A percentile compares a stretch with the other conserved stretches of the same genome.
These are phyloP conservation scores for Choanephora cucurbitarum DNA, from an alignment of 371 early-diverging fungal species.

Conservation along the genomic window DNA sequence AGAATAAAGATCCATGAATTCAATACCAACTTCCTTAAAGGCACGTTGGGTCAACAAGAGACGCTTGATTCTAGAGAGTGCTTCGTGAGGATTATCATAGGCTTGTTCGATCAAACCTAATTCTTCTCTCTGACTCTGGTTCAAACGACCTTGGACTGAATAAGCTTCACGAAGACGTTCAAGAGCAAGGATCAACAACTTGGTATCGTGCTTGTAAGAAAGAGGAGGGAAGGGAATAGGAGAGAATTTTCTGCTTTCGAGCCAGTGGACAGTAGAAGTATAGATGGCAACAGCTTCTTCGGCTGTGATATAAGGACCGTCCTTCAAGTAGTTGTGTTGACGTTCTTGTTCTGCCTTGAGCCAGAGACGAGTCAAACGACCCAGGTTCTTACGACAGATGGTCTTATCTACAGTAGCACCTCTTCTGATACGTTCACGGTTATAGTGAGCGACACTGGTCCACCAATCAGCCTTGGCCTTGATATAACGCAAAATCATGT, in stretches of 20 bases:
- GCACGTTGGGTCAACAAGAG: slow-evolving; percentile 96
- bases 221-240: slow-evolving; percentile 99
- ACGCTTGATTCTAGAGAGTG: slow-evolving; percentile 94
- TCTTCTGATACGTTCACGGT: slow-evolving; percentile 97
- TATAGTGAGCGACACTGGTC: slow-evolving; percentile 97
- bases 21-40: slow-evolving; percentile 99
- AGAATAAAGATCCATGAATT: slow-evolving; percentile 97
- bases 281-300: slow-evolving; percentile 98
- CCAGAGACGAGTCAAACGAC: slow-evolving; percentile 97
- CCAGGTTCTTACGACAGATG: slow-evolving; percentile 97
- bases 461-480: slow-evolving; percentile 99
- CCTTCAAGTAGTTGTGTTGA: slow-evolving; percentile 98
- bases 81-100: slow-evolving; percentile 96
- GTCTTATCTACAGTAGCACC: slow-evolving; percentile 99
- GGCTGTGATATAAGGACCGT: slow-evolving; percentile 96
- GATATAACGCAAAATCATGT: slow-evolving; percentile 98
- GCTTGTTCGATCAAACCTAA: slow-evolving; percentile 97
- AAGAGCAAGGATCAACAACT: slow-evolving; percentile 92
- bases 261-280: slow-evolving; percentile 97
- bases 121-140: slow-evolving; percentile 97
- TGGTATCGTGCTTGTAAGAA: slow-evolving; percentile 98
- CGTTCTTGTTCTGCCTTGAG: slow-evolving; percentile 99
- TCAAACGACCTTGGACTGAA: slow-evolving; percentile 94
- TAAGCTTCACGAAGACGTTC: slow-evolving; percentile 96
- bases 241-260: slow-evolving; percentile 96